Evolutionary conservation across 257 asterid species (phyloP).

Genomic region (Handroanthus guayacan): DNA sequence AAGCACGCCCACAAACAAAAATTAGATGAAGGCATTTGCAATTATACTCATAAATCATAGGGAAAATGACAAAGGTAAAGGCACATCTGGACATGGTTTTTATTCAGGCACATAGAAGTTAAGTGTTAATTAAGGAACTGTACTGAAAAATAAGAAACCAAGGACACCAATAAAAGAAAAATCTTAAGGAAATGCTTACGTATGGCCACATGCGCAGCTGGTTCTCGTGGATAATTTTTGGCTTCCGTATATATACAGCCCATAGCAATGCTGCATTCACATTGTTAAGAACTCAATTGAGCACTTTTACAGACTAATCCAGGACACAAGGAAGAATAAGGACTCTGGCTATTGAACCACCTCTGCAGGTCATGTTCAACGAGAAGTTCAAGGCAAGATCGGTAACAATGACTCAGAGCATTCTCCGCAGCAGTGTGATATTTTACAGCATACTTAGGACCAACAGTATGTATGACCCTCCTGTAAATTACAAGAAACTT

Average conservation of each 20-base stretch:
- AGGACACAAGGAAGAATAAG: constrained; percentile 34
- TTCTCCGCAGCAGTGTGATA: constrained; percentile 99
- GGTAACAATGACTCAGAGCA: constrained; percentile 97
- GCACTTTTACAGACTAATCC: constrained; percentile 30
- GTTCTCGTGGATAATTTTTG: constrained; percentile 97
- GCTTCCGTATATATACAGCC: constrained; percentile 96
- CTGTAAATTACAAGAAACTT: constrained; percentile 55
- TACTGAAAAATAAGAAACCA: background rate
- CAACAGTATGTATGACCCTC: constrained; percentile 98
- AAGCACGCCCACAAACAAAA: constrained; percentile 8
- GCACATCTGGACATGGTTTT: background rate
- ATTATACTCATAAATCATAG: background rate
- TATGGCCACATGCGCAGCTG: constrained; percentile 99
- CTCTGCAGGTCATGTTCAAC: constrained; percentile 73
- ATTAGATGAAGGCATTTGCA: constrained; percentile 14
- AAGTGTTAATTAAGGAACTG: background rate
- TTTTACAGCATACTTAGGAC: constrained; percentile 96
- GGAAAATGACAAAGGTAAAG: background rate
- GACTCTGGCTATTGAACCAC: constrained; percentile 45
- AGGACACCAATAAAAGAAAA: constrained; percentile 24
- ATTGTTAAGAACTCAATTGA: constrained; percentile 32
- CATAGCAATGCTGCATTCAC: constrained; percentile 82
- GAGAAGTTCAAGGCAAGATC: constrained; percentile 72
- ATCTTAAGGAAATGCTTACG: constrained; percentile 52
- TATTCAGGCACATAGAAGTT: constrained; percentile 8